Evolutionary conservation across 306 rosid species (phyloP), one percentile per base, ranked within the genome.

Genomic region (Herpetospermum pedunculosum): DNA sequence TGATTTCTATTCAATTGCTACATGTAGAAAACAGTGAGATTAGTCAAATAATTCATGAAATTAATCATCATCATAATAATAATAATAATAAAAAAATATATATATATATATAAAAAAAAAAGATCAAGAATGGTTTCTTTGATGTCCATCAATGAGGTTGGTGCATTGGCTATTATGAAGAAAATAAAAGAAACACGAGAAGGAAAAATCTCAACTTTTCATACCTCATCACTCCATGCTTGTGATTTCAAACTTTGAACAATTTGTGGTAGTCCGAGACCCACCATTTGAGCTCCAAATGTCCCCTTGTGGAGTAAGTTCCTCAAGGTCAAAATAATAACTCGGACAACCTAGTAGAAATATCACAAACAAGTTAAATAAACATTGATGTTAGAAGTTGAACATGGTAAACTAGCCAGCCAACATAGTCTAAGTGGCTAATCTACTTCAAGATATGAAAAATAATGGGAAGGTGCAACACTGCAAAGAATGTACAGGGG

Each of bases 221-320:
- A 82, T 72, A 95, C 99, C 99, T 95, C 99, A 81, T 95, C 99
- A 87, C 97, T 95, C 99, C 99, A 95, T 58, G 99, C 99, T 84
- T 95, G 99, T 69, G 96, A 92, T 83, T 95, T 95, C 86, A 95
- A 88, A 82, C 88, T 95, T 80, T 88, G 99, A 81, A 91, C 99
- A 76, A 85, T 83, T 81, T 89, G 99, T 23, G 90, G 96, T 47
- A 95, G 89, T 80, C 93, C 97, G 75, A 91, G 87, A 80, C 92
- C 96, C 60, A 95, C 95, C 97, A 95, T 89, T 87, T 91, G 96
- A 76, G 97, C 90, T 80, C 96, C 99, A 86, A 91, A 85, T 25
- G 96, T 80, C 77, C 91, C 97, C 81, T 86, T 95, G 58, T 89
- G 79, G 78, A 91, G 85, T 88, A 95, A 80, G 87, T 95, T 95